phyloP scores from a whole-genome alignment of 2,329 filamentous ascomycete genomes.

The Ophiostoma sp. region DNA sequence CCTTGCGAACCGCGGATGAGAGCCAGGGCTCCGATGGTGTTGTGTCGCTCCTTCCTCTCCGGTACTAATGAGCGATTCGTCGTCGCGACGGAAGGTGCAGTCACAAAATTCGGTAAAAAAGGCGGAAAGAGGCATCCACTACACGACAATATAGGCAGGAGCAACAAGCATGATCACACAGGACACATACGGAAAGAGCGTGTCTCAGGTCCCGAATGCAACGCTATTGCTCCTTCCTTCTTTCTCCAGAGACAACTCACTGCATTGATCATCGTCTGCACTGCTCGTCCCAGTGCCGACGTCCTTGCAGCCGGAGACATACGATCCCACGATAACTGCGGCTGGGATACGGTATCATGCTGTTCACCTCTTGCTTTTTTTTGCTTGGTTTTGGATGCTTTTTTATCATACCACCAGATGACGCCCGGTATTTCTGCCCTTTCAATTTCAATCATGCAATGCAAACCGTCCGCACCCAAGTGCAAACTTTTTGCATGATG shows the following conservation, averaged over 20 bases:
- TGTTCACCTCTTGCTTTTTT: too few species aligned
- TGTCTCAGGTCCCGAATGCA: constrained; percentile 1
- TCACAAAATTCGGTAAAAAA: too few species aligned
- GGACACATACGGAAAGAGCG: neutral
- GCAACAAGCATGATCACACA: neutral
- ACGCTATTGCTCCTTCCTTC: neutral
- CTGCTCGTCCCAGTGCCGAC: neutral
- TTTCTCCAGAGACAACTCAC: too few species aligned
- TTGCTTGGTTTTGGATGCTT: neutral
- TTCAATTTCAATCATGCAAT: neutral
- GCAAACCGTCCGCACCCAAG: neutral
- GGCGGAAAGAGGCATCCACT: neutral
- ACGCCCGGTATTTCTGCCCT: neutral
- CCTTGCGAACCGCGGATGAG: neutral
- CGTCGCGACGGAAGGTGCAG: neutral
- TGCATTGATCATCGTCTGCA: neutral
- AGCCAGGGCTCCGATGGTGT: neutral
- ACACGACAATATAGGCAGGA: neutral
- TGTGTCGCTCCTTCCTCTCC: neutral
- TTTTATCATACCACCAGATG: neutral
- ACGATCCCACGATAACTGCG: neutral
- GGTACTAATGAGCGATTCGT: neutral
- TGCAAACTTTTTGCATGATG: neutral
- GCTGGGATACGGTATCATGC: neutral
- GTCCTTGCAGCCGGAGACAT: neutral